These are phyloP conservation scores for Saccharomycopsis hybrid DNA, from an alignment of 1,139 yeast genomes.

Conservation along the genomic window DNA sequence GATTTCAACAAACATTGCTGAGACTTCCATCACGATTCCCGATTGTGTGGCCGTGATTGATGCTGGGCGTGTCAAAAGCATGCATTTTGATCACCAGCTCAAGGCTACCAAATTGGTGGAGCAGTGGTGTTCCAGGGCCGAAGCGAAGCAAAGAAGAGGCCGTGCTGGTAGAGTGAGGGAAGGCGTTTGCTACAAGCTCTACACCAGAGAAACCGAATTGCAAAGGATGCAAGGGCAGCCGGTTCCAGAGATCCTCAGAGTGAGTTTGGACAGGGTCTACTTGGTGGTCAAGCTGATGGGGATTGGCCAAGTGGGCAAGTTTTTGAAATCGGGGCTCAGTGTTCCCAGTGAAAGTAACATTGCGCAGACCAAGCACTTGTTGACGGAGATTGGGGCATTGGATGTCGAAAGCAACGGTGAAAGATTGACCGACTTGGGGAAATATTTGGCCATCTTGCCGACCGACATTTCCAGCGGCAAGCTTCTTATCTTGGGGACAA, in stretches of 20 bases:
- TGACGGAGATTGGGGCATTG: constrained; percentile 72
- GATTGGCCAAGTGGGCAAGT: constrained; percentile 58
- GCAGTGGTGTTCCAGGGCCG: constrained; percentile 86
- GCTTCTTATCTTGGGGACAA: constrained; percentile 61
- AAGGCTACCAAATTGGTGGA: constrained; percentile 72
- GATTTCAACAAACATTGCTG: constrained; percentile 86
- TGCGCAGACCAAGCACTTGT: constrained; percentile 51
- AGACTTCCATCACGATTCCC: constrained; percentile 85
- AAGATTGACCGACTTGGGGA: constrained; percentile 71
- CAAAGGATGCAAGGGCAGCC: constrained; percentile 62
- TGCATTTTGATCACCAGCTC: constrained; percentile 59
- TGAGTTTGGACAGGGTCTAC: constrained; percentile 76
- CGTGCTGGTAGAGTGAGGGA: constrained; percentile 94
- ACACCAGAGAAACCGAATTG: constrained; percentile 53
- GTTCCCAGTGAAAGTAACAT: constrained; percentile 64
- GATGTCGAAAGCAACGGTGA: constrained; percentile 1
- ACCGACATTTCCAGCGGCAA: constrained; percentile 85
- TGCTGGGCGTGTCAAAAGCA: constrained; percentile 76
- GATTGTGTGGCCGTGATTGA: constrained; percentile 93
- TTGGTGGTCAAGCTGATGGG: constrained; percentile 88
- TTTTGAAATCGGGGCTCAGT: constrained; percentile 72
- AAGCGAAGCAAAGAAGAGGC: constrained; percentile 89
- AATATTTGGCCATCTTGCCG: constrained; percentile 72
- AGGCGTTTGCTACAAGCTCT: constrained; percentile 79
- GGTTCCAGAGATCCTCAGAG: constrained; percentile 80